These are phyloP conservation scores for Diaporthe eres DNA, from an alignment of 2,329 filamentous ascomycete species.

Conservation along the genomic window DNA sequence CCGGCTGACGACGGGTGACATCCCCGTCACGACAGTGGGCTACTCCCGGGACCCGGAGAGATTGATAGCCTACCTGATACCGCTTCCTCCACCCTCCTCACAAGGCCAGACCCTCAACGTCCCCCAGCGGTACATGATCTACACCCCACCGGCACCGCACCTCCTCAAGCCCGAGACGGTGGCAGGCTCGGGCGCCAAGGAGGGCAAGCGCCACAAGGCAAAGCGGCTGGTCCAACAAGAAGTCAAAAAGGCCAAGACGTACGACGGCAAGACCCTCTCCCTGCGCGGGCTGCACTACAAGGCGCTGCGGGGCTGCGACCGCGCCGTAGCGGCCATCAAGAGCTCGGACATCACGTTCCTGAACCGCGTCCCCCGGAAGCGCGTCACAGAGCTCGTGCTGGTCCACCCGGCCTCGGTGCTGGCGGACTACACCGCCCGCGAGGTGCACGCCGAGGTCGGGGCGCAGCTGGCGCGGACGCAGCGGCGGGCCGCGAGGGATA, in stretches of 20 bases:
- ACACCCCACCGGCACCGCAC: constrained; percentile 32
- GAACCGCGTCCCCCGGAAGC: constrained; percentile 25
- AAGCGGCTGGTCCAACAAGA: constrained; percentile 28
- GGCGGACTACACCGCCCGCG: background rate
- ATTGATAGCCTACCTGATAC: constrained; percentile 28
- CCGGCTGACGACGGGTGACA: constrained; percentile 33
- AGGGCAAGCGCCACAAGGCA: constrained; percentile 29
- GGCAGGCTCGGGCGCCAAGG: background rate
- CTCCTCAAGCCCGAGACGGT: constrained; percentile 14
- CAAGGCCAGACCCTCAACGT: constrained; percentile 7
- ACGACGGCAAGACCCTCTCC: constrained; percentile 29
- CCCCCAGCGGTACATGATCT: constrained; percentile 34
- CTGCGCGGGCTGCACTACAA: constrained; percentile 35
- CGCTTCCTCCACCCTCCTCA: background rate
- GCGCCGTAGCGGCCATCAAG: constrained; percentile 30
- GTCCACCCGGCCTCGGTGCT: constrained; percentile 28
- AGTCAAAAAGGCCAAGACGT: constrained; percentile 29
- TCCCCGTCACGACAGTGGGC: constrained; percentile 1
- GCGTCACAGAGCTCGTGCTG: constrained; percentile 14
- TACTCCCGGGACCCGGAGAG: constrained; percentile 20
- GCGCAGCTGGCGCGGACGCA: constrained; percentile 27
- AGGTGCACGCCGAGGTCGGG: constrained; percentile 20
- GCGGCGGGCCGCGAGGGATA: constrained; percentile 19
- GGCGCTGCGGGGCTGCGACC: constrained; percentile 21
- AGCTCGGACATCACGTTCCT: constrained; percentile 32